Evolutionary conservation across 306 rosid species (phyloP).

Genomic region (Prosopis cineraria): DNA sequence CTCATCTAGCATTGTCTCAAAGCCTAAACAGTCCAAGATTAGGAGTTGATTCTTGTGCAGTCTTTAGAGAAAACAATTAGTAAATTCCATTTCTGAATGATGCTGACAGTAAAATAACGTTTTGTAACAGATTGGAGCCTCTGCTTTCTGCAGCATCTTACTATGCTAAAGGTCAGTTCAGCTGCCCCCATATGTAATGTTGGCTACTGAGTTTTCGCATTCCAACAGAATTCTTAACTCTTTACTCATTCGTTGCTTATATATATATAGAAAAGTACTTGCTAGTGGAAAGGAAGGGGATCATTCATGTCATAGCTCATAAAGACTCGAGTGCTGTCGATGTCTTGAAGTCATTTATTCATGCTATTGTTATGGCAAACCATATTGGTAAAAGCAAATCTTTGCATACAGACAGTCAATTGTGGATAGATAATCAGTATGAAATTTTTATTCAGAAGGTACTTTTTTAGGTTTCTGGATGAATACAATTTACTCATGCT

Average conservation of each 20-base stretch:
- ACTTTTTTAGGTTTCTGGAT: slow-evolving; percentile 32
- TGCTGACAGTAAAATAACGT: slow-evolving; percentile 32
- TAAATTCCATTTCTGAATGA: neutral
- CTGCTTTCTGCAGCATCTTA: slow-evolving; percentile 65
- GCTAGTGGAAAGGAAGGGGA: slow-evolving; percentile 77
- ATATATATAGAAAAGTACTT: slow-evolving; percentile 69
- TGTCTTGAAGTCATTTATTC: slow-evolving; percentile 71
- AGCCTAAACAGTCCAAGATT: slow-evolving; percentile 16
- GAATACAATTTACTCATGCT: slow-evolving; percentile 13
- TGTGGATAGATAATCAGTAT: slow-evolving; percentile 81
- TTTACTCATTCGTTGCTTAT: slow-evolving; percentile 27
- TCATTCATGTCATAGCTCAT: slow-evolving; percentile 59
- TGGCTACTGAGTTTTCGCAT: slow-evolving; percentile 24
- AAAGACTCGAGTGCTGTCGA: slow-evolving; percentile 78
- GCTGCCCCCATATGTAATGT: slow-evolving; percentile 12
- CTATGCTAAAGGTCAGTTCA: slow-evolving; percentile 61
- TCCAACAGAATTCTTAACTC: slow-evolving; percentile 21
- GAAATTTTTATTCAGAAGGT: slow-evolving; percentile 72
- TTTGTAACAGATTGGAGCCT: slow-evolving; percentile 54
- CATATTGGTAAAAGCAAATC: slow-evolving; percentile 47
- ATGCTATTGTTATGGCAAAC: slow-evolving; percentile 65
- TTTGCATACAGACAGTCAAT: slow-evolving; percentile 66
- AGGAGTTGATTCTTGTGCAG: slow-evolving; percentile 25
- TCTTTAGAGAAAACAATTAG: slow-evolving; percentile 8
- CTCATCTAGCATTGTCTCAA: neutral